Base-by-base conservation (phyloP, 2,329 filamentous ascomycete species). In the Monosporascus sp. region DNA sequence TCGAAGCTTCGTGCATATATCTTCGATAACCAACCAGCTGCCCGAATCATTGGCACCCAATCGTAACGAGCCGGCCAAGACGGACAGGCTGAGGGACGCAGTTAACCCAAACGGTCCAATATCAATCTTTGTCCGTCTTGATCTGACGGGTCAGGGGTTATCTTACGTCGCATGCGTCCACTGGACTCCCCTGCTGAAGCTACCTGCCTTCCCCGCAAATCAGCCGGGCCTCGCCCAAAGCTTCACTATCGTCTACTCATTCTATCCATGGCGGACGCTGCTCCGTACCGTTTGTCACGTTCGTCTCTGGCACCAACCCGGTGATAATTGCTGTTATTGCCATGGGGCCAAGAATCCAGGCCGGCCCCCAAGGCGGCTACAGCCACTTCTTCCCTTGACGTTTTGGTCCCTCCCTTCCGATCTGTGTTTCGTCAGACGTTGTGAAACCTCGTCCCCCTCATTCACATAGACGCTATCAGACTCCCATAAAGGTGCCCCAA, bases 121-220 rank as follows among this genome's bases (percentile, higher is more conserved):
- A 46, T 27, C 22, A 14, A 9, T 46, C 24, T 27, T 24, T 31
- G 42, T 18, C 42, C 24, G 22, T 46, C 42, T 22, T 46, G 42
- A 46, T 46, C 42, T 24, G 24, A 46, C 24, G 8, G n/a, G 22
- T 31, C 42, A 46, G 42, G 42, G 42, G 50, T 45, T 52, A 49
- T 56, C 49, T 58, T 54, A 58, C 50, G 54, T 54, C 55, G 52
- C 48, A 57, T 57, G 55, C 52, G 57, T 51, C 50, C 55, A 52
- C 31, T 56, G 54, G 52, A 45, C 52, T 54, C 57, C 51, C 54
- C 48, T 55, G 57, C 53, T 51, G 51, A 36, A 51, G 54, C 57
- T 57, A 14, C 22, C 38, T 56, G 51, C 46, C 25, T 39, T 50
- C 55, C 50, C 52, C 42, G 51, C 50, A 57, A 55, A 56, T 44